Percentiles rank a stretch among this genome's conserved stretches.
Evolutionary conservation across 2,329 filamentous ascomycete genomes (phyloP).

Genomic region (Penicillium sp.): DNA sequence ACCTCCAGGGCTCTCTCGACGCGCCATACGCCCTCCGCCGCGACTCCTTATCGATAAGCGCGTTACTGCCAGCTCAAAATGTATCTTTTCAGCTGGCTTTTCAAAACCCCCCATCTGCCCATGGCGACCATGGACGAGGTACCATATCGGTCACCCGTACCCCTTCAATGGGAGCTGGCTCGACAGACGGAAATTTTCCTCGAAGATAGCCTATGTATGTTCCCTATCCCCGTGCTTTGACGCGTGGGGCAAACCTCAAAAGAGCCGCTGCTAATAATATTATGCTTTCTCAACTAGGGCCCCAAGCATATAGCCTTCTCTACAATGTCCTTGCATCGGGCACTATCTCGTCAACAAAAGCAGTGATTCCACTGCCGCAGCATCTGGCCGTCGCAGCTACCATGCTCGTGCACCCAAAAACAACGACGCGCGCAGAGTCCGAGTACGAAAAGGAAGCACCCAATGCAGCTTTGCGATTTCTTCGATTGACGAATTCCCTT

Average conservation of each 20-base stretch:
- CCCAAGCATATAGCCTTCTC: conserved; percentile 63
- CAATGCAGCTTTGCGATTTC: conserved; percentile 66
- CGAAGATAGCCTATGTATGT: conserved; percentile 67
- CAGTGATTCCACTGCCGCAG: conserved; percentile 66
- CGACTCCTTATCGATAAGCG: conserved; percentile 26
- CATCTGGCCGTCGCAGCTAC: conserved; percentile 78
- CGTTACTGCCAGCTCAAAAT: conserved; percentile 4
- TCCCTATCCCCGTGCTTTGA: neutral
- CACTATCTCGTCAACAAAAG: conserved; percentile 46
- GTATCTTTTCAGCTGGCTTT: conserved; percentile 3
- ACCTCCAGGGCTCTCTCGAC: neutral
- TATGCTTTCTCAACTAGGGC: conserved; percentile 43
- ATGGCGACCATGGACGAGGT: conserved; percentile 22
- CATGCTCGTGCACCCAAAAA: conserved; percentile 74
- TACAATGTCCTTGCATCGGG: conserved; percentile 43
- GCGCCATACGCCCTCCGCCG: conserved; percentile 3
- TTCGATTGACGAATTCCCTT: conserved; percentile 65
- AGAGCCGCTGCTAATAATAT: conserved; percentile 2
- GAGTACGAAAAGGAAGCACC: conserved; percentile 63
- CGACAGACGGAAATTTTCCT: conserved; percentile 70
- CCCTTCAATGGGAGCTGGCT: conserved; percentile 63
- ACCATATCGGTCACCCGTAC: conserved; percentile 55
- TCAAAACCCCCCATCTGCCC: conserved; percentile 8
- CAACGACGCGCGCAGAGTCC: conserved; percentile 70
- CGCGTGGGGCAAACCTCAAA: neutral